Evolutionary conservation across 2,329 filamentous ascomycete species (phyloP).

Genomic region (Sporothrix dimorphospora): DNA sequence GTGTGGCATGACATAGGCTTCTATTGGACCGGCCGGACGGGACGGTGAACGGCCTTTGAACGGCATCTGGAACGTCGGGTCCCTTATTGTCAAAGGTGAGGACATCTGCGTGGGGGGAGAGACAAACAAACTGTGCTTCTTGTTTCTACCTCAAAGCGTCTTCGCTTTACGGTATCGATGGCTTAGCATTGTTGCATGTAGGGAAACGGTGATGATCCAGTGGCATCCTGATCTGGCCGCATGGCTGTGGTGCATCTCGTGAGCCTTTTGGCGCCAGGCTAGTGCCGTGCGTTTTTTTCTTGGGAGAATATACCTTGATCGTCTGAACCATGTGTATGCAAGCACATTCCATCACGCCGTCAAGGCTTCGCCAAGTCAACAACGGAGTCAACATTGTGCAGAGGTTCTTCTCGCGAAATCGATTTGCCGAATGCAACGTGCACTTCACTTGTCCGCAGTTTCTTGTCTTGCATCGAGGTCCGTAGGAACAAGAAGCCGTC

Average conservation of each 20-base stretch:
- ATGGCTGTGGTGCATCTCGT: not conserved
- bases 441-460: not conserved
- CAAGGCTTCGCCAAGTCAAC: not conserved
- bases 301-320: no score
- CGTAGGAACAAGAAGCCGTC: slow-evolving; percentile 17
- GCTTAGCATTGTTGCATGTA: not conserved
- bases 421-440: slow-evolving; percentile 20
- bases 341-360: not conserved
- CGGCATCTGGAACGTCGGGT: not conserved
- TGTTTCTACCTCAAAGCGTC: not conserved
- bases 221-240: not conserved
- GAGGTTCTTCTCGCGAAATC: not conserved
- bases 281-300: not conserved
- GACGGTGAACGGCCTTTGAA: not conserved
- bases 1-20: not conserved
- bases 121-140: not conserved
- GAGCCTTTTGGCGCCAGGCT: not conserved
- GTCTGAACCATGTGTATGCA: not conserved
- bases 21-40: slow-evolving; percentile 5
- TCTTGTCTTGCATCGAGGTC: not conserved
- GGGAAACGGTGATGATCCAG: not conserved
- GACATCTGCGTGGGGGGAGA: not conserved
- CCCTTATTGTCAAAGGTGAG: not conserved
- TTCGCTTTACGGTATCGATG: not conserved
- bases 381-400: not conserved